Base-by-base conservation (phyloP, 1,139 yeast species). In the Hyphopichia wangnamkhiaoensis region DNA sequence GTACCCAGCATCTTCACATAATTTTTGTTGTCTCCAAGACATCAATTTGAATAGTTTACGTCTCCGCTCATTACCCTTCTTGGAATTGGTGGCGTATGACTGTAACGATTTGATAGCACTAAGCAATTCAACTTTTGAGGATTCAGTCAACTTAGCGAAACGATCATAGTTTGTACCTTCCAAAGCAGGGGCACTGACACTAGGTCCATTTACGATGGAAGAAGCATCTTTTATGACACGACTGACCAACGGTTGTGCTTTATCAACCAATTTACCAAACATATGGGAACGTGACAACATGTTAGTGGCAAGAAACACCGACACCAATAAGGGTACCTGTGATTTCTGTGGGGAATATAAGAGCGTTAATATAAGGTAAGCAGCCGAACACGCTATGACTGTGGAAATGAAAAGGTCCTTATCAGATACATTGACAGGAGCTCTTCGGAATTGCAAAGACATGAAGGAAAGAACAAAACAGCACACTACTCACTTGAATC, bases 1-100 rank as follows among this genome's bases (percentile, higher is more conserved):
- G 58, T 85, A 86, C 0, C 85, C 84, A 2, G 73, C 70, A 14
- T 74, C 67, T 17, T 71, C 71, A 31, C 81, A 77, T 27, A 79
- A 49, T 24, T 68, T 62, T 48, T 79, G 84, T 49, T 82, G 87
- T 40, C 76, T 64, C 69, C 77, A 71, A 4, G 76, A 59, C 76
- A 81, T 68, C 51, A 69, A 52, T 40, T 71, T 71, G 56, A 72
- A 78, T 32, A 78, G 50, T 31, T 59, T 60, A 18, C 74, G 61
- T 36, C 79, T 67, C 37, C 76, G 59, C 32, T 72, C 76, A 39
- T 77, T 77, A 62, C 71, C 58, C 12, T 58, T 58, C 33, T 64
- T 61, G 4, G 77, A 65, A 35, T 68, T 63, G 1, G 46, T 37
- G 3, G 67, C 53, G 47, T 83, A 83, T 9, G 63, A 56, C 27